Base-by-base conservation (phyloP, 2,329 filamentous ascomycete species). In the Sporothrix schenckii region DNA sequence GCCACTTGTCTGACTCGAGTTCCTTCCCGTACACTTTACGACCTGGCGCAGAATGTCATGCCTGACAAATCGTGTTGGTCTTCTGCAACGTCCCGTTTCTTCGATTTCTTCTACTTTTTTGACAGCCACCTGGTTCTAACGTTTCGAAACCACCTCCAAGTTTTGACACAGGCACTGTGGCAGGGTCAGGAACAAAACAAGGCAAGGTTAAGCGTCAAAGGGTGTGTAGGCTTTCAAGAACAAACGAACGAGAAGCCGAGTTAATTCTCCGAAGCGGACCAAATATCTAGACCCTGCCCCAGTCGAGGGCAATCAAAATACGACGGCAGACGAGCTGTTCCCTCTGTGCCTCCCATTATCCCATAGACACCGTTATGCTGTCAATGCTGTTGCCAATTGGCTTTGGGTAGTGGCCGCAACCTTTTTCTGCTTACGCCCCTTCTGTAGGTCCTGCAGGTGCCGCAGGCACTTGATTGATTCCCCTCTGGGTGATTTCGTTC, bases 171-270 rank as follows among this genome's bases (percentile, higher is more conserved):
- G 56, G 56, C 56, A 61, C 24, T 39, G 34, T n/a, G n/a, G 56
- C 60, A 49, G 41, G 14, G 21, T 10, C 14, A 7, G 49, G 13
- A 19, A 30, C 49, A 6, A 49, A 49, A 16, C 39, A 49, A 63
- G 41, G 41, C 21, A 63, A 63, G 41, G 14, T 49, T 63, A 47
- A 21, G 60, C 41, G 21, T 49, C 41, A 49, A 9, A 27, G 7
- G 39, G 60, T 47, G 41, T 24, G 60, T 24, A 63, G 13, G 13
- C 41, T 34, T 13, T 11, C 19, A n/a, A 19, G 41, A n/a, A 65
- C 61, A 65, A 65, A 50, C 44, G 61, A 65, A 65, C 41, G 61
- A 65, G 61, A 50, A 50, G 41, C 61, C 61, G 24, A 34, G 24
- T n/a, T 30, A 65, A 49, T 65, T 65, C 44, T 49, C 60, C 60